Evolutionary conservation across 2,329 filamentous ascomycete genomes (phyloP), one percentile per base, ranked within the genome.

Genomic region (Aureobasidium melanogenum): DNA sequence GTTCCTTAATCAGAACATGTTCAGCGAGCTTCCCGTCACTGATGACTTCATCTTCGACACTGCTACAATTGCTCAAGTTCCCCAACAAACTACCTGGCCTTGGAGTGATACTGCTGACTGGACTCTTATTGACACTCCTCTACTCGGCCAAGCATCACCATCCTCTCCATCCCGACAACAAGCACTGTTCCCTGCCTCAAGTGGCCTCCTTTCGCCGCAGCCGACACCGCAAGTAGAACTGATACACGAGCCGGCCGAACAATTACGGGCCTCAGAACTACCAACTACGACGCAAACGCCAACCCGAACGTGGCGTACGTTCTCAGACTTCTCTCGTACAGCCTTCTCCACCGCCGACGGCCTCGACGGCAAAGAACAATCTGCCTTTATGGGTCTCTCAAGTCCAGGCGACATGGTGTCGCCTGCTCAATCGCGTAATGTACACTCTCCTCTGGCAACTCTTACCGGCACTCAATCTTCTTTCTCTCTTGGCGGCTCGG

Each of bases 41-140:
- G 66, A 70, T 10, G 66, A 69, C n/a, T 54, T 64, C 3, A 51
- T 65, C 24, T 52, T 63, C 19, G 64, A 68, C 22, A 51, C 64
- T 47, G 56, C 58, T 55, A 64, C 7, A 28, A 46, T 69, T 9
- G 12, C 39, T 30, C 26, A 46, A 34, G 28, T 24, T 30, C 28
- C 28, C 2, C 19, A 47, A 32, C 58, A 61, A 12, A 52, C 43
- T 30, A 28, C 47, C 15, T 62, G 61, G 61, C 61, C 61, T 14
- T 62, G 61, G 61, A 59, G 61, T 39, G 46, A 59, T 47, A 62
- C 61, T 44, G 46, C 43, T 22, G 61, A 62, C 54, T 63, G 59
- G 54, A 63, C 62, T 36, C 62, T 65, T 15, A 41, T 62, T n/a
- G 61, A 62, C 17, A 46, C 52, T 32, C 54, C 54, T 24, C 43